Percentiles rank a stretch among this genome's conserved stretches.
Evolutionary conservation across 2,329 filamentous ascomycete species (phyloP).

Genomic region (Alternaria postmessia): DNA sequence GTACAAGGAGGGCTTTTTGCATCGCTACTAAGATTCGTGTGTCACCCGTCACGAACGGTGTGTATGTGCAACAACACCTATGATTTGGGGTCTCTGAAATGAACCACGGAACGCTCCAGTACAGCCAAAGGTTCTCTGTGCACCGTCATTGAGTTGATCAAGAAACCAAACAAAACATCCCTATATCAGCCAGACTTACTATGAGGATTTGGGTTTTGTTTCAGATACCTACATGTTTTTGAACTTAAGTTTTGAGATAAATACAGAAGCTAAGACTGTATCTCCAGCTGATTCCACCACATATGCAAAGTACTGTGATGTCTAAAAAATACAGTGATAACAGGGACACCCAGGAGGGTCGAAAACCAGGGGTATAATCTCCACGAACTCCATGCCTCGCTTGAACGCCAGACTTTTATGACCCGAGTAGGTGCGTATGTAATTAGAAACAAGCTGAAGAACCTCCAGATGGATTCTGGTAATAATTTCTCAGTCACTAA

Average conservation of each 20-base stretch:
- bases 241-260: background rate
- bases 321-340: background rate
- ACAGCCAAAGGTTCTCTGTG: background rate
- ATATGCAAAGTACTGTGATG: background rate
- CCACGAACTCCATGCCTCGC: slow-evolving; percentile 6
- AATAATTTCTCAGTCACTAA: slow-evolving; percentile 16
- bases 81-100: background rate
- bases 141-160: background rate
- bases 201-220: background rate
- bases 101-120: background rate
- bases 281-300: background rate
- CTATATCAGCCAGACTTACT: background rate
- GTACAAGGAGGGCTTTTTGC: background rate
- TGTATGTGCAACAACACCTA: background rate
- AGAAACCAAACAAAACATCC: background rate
- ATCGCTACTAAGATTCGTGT: background rate
- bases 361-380: slow-evolving; percentile 6
- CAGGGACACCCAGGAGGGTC: background rate
- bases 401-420: background rate
- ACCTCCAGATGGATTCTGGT: background rate
- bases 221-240: background rate
- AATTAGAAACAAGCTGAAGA: background rate
- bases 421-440: background rate
- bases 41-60: too few species aligned
- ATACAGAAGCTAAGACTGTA: background rate